Percentiles rank a stretch among this genome's conserved stretches.
Conservation (phyloP, 73 alveolate species). For the Symbiodinium natans region DNA sequence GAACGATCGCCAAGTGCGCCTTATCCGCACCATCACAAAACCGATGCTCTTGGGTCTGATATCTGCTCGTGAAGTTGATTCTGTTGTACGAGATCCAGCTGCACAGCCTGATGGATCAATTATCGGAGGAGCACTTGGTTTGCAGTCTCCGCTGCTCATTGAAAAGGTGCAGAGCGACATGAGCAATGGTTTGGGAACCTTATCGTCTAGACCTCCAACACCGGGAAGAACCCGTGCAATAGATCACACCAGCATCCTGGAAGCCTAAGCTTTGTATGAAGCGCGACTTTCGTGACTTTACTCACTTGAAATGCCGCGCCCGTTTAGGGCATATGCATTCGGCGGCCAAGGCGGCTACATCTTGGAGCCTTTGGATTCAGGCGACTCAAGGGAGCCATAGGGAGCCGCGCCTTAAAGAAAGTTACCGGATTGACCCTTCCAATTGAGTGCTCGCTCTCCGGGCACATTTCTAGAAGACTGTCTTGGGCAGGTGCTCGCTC, state of each 20-base stretch:
- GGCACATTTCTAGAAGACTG: neutral
- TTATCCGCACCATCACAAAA: conserved; percentile 45
- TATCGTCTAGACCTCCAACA: conserved; percentile 53
- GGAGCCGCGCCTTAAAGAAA: too few species aligned
- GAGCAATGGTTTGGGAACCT: conserved; percentile 4
- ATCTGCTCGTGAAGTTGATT: conserved; percentile 63
- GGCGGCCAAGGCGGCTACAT: conserved; percentile 45
- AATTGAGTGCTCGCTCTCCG: neutral
- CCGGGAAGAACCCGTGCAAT: conserved; percentile 49
- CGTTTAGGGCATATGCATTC: too few species aligned
- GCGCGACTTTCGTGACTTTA: neutral
- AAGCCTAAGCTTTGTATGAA: neutral
- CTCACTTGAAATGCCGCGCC: neutral
- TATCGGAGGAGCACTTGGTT: conserved; percentile 58
- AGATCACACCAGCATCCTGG: conserved; percentile 67
- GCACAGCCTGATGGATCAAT: conserved; percentile 36
- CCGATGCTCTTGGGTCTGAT: conserved; percentile 65
- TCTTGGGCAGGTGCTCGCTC: conserved; percentile 43
- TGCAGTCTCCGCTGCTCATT: conserved; percentile 47
- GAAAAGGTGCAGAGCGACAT: conserved; percentile 19
- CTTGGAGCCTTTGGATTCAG: conserved; percentile 60
- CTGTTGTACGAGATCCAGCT: conserved; percentile 49
- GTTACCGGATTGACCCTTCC: too few species aligned
- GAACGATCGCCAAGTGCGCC: neutral
- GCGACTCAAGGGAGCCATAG: too few species aligned